These are phyloP conservation scores for Podaxis sp. DNA, from an alignment of 768 basidiomycete genomes.

Conservation along the genomic window DNA sequence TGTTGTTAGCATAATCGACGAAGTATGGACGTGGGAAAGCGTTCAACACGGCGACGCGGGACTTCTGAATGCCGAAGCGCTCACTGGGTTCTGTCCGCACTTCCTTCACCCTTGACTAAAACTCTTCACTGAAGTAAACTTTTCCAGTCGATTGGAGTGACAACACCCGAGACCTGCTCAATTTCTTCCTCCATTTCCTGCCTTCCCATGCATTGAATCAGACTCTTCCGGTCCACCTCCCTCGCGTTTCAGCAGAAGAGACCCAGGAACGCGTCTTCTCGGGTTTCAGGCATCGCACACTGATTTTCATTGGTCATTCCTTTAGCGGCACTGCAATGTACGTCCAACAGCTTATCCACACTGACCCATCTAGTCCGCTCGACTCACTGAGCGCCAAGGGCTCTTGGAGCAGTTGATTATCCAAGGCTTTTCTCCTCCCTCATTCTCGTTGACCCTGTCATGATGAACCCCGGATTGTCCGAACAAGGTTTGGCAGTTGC, in stretches of 20 bases:
- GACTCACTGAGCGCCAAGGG: conserved; percentile 30
- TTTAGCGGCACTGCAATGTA: conserved; percentile 77
- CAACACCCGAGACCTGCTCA: conserved; percentile 71
- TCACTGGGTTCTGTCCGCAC: conserved; percentile 2
- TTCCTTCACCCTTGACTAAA: background rate
- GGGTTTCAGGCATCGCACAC: conserved; percentile 50
- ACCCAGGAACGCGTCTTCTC: conserved; percentile 35
- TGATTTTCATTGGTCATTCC: conserved; percentile 79
- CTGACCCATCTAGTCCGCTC: background rate
- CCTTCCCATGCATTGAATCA: conserved; percentile 37
- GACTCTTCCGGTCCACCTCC: conserved; percentile 50
- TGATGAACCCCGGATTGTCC: conserved; percentile 30
- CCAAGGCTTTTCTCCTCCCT: conserved; percentile 71
- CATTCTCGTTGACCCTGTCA: conserved; percentile 78
- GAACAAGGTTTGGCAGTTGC: background rate
- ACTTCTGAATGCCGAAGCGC: conserved; percentile 65
- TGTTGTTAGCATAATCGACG: conserved; percentile 43
- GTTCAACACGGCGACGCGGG: conserved; percentile 83
- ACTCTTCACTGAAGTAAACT: background rate
- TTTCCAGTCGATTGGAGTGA: conserved; percentile 73
- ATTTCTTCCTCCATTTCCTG: conserved; percentile 69
- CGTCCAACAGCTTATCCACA: conserved; percentile 24
- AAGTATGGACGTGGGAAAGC: conserved; percentile 82
- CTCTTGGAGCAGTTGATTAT: conserved; percentile 55
- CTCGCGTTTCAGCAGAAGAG: conserved; percentile 42